Percentiles rank a stretch among this genome's conserved stretches.
Conservation (phyloP, 192 early-diverging fungal genomes). For the Umbelopsis sp. region DNA sequence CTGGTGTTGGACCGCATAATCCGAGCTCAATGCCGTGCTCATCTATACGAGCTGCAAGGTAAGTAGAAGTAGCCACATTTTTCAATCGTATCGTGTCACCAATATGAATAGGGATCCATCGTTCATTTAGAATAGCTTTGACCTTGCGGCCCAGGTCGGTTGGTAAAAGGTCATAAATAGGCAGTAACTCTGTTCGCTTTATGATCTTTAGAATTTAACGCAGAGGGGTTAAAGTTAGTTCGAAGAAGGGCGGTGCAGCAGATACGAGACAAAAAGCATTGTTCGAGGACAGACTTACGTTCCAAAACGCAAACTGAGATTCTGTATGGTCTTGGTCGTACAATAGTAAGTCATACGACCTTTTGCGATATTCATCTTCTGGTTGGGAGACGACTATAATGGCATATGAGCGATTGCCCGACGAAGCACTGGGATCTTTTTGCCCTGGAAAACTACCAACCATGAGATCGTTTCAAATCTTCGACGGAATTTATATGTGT, state of each 20-base stretch:
- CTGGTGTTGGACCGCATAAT: not conserved
- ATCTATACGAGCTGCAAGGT: not conserved
- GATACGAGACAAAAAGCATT: not conserved
- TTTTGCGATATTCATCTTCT: not conserved
- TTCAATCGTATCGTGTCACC: constrained; percentile 2
- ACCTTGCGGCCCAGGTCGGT: not conserved
- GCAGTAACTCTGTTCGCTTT: not conserved
- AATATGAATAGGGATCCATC: not conserved
- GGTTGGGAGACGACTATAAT: not conserved
- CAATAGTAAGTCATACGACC: not conserved
- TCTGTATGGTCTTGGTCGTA: not conserved
- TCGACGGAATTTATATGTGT: not conserved
- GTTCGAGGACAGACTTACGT: not conserved
- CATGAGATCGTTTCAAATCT: not conserved
- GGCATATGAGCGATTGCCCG: not conserved
- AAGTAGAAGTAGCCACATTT: not conserved
- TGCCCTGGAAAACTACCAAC: not conserved
- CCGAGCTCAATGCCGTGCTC: not conserved
- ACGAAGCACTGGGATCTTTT: not conserved
- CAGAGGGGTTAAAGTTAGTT: too few species aligned
- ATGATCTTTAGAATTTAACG: not conserved
- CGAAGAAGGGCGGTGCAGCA: too few species aligned
- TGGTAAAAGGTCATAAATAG: not conserved
- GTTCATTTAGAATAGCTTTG: not conserved
- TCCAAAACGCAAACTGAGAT: not conserved